A percentile compares a stretch with the other conserved stretches of the same genome.
Evolutionary conservation across 306 rosid genomes (phyloP).

Genomic region (Trichosanthes truncata): DNA sequence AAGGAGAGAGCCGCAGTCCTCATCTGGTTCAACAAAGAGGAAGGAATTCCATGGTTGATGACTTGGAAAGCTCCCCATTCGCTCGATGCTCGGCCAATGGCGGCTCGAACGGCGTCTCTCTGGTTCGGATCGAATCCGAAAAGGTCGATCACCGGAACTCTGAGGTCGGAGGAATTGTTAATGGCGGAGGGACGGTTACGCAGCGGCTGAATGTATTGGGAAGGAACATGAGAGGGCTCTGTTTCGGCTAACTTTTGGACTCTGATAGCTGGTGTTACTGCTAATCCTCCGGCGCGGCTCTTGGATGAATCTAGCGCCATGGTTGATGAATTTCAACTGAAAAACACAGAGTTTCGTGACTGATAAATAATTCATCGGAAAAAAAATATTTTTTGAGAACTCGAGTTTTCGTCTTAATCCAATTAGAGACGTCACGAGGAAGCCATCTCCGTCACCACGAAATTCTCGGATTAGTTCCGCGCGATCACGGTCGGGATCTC

Average conservation of each 20-base stretch:
- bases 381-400: no score
- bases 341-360: background rate
- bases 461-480: no score
- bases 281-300: conserved; percentile 5
- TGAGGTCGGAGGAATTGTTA: background rate
- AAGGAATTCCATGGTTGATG: conserved; percentile 58
- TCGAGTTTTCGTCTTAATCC: no score
- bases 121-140: conserved; percentile 31
- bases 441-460: no score
- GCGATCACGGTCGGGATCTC: no score
- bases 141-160: conserved; percentile 42
- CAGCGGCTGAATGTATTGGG: conserved; percentile 53
- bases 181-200: conserved; percentile 14
- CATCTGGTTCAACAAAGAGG: conserved; percentile 27
- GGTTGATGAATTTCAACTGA: background rate
- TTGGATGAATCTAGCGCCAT: conserved; percentile 35
- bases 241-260: conserved; percentile 50
- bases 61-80: conserved; percentile 90
- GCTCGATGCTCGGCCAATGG: conserved; percentile 42
- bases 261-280: conserved; percentile 16
- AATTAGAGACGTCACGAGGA: no score
- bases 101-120: conserved; percentile 17
- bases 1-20: conserved; percentile 43
- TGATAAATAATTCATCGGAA: background rate
- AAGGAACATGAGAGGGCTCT: conserved; percentile 47